Conservation (phyloP, 768 basidiomycete species). For the Calvatia gigantea region DNA sequence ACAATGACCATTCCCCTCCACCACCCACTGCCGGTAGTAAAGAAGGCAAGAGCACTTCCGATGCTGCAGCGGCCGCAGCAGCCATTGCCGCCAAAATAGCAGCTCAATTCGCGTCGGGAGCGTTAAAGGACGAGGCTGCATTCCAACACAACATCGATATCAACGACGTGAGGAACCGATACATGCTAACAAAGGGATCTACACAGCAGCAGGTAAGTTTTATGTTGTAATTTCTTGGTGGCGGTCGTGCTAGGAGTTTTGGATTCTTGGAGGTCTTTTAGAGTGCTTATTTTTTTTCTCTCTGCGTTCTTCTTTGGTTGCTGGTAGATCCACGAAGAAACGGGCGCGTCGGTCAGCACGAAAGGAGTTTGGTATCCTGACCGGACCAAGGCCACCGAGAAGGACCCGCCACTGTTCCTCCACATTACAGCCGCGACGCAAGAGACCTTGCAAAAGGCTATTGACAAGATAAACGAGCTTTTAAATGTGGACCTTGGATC, state of each 20-base stretch:
- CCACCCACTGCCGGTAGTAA: constrained; percentile 16
- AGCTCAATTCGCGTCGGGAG: constrained; percentile 57
- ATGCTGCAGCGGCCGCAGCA: constrained; percentile 57
- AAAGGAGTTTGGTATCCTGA: constrained; percentile 95
- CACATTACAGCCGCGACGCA: constrained; percentile 74
- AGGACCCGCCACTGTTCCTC: constrained; percentile 84
- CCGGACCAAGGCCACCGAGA: constrained; percentile 78
- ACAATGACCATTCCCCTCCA: constrained; percentile 32
- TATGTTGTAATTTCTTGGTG: constrained; percentile 65
- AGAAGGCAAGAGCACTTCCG: constrained; percentile 43
- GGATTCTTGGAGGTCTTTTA: not conserved
- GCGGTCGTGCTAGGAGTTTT: not conserved
- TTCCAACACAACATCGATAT: constrained; percentile 89
- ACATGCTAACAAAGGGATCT: constrained; percentile 83
- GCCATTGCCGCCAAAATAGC: constrained; percentile 91
- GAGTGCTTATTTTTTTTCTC: not conserved
- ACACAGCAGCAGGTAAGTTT: constrained; percentile 85
- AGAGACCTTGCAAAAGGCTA: constrained; percentile 56
- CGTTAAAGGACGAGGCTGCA: constrained; percentile 62
- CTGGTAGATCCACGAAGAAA: constrained; percentile 81
- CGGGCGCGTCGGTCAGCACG: constrained; percentile 83
- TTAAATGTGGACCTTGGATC: constrained; percentile 65
- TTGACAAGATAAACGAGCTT: constrained; percentile 64
- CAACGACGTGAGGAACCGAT: constrained; percentile 88
- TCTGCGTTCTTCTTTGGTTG: not conserved